Evolutionary conservation across 768 basidiomycete species (phyloP).

Genomic region (Naganishia onofrii): DNA sequence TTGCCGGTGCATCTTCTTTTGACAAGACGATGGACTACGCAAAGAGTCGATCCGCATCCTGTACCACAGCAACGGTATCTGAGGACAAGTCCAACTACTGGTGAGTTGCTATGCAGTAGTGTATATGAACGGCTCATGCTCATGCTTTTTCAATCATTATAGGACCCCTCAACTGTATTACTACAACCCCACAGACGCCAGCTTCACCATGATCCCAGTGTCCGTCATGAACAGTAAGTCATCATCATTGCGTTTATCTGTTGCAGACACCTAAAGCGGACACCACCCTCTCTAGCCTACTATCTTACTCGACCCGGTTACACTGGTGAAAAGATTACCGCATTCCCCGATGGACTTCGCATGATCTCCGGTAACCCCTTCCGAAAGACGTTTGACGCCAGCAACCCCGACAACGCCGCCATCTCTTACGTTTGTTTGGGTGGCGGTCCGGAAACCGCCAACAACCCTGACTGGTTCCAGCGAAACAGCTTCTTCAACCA

Average conservation of each 20-base stretch:
- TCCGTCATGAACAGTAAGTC: conserved; percentile 49
- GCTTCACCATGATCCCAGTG: conserved; percentile 45
- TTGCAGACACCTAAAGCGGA: neutral
- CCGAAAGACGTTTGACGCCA: conserved; percentile 46
- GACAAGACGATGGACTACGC: conserved; percentile 44
- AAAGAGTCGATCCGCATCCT: conserved; percentile 40
- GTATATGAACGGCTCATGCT: neutral
- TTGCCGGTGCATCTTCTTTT: conserved; percentile 53
- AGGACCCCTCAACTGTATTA: conserved; percentile 49
- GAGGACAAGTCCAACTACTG: conserved; percentile 54
- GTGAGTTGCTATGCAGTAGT: conserved; percentile 23
- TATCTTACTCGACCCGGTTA: conserved; percentile 49
- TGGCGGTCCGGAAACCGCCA: conserved; percentile 15
- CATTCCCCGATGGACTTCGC: conserved; percentile 53
- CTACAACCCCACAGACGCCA: conserved; percentile 45
- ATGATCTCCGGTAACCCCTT: conserved; percentile 53
- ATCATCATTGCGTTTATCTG: neutral
- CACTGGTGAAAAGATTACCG: conserved; percentile 46
- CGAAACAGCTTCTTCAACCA: conserved; percentile 51
- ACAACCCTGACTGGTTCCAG: conserved; percentile 46
- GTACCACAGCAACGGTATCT: conserved; percentile 51
- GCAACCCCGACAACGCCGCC: conserved; percentile 44
- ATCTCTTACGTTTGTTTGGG: conserved; percentile 53
- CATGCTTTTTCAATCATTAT: neutral
- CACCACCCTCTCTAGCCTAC: conserved; percentile 36